Conservation (phyloP, 2,329 filamentous ascomycete species). For the Colletotrichum cordylinicola region DNA sequence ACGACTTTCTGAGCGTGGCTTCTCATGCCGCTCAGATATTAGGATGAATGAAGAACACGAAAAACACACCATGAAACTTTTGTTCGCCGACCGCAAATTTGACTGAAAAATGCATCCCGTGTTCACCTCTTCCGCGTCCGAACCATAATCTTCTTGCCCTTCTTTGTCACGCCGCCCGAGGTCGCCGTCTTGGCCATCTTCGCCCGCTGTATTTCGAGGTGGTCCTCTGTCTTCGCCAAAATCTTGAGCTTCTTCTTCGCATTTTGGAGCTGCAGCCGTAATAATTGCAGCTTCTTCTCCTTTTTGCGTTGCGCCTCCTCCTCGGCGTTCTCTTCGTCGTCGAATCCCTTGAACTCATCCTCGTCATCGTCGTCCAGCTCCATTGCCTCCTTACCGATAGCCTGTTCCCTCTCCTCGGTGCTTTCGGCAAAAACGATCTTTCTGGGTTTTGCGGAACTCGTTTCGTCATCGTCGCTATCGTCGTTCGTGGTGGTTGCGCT, state of each 20-base stretch:
- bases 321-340: conserved; percentile 24
- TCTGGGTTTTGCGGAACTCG: conserved; percentile 35
- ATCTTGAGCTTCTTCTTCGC: conserved; percentile 60
- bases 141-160: conserved; percentile 67
- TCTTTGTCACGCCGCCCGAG: conserved; percentile 62
- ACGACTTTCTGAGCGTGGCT: conserved; percentile 24
- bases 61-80: neutral
- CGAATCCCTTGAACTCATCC: conserved; percentile 26
- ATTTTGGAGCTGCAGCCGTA: conserved; percentile 53
- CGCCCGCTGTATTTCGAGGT: conserved; percentile 63
- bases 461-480: conserved; percentile 37
- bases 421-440: conserved; percentile 61
- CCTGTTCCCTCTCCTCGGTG: conserved; percentile 38
- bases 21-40: conserved; percentile 10
- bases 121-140: conserved; percentile 63
- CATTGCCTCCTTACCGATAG: conserved; percentile 32
- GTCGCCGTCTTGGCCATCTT: conserved; percentile 72
- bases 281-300: conserved; percentile 47
- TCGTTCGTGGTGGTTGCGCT: conserved; percentile 39
- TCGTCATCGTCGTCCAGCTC: conserved; percentile 30
- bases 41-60: conserved; percentile 18
- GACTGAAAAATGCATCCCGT: neutral
- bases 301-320: conserved; percentile 43
- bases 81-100: conserved; percentile 6
- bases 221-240: conserved; percentile 60